A percentile compares a stretch with the other conserved stretches of the same genome.
Conservation (phyloP, 768 basidiomycete genomes). For the Xerocomellus chrysenteron region DNA sequence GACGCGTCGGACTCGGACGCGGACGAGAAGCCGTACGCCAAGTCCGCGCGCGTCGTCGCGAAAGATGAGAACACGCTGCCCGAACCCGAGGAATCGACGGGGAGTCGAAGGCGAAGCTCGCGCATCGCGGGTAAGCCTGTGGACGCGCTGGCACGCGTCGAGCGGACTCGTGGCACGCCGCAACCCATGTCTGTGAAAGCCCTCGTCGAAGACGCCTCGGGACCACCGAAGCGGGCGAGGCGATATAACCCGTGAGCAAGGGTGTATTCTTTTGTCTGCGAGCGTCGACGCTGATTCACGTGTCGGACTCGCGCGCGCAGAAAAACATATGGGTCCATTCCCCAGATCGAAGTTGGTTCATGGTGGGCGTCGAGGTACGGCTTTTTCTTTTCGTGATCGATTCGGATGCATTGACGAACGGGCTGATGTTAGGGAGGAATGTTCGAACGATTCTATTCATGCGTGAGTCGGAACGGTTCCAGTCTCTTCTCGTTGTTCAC, state of each 20-base stretch:
- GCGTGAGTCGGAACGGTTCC: conserved; percentile 54
- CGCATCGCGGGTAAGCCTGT: conserved; percentile 56
- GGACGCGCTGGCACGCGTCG: conserved; percentile 46
- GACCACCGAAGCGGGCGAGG: conserved; percentile 34
- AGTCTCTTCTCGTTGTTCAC: neutral
- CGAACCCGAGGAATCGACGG: neutral
- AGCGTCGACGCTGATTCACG: conserved; percentile 22
- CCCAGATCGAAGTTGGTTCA: conserved; percentile 73
- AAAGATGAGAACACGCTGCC: conserved; percentile 23
- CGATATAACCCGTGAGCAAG: conserved; percentile 32
- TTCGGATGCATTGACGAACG: neutral
- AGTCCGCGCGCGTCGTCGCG: conserved; percentile 12
- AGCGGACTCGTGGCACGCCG: conserved; percentile 36
- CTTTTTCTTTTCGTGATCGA: too few species aligned
- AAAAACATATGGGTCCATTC: conserved; percentile 79
- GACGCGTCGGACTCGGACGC: conserved; percentile 13
- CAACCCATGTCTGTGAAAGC: conserved; percentile 40
- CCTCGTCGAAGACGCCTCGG: conserved; percentile 35
- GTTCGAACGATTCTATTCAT: conserved; percentile 78
- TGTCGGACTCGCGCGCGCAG: conserved; percentile 34
- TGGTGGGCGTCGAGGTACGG: conserved; percentile 76
- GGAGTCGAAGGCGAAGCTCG: conserved; percentile 59
- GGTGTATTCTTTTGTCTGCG: neutral
- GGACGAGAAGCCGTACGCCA: conserved; percentile 27
- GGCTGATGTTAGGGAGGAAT: conserved; percentile 44